Conservation (phyloP, 345 rosid species). For the Bretschneidera sinensis region DNA sequence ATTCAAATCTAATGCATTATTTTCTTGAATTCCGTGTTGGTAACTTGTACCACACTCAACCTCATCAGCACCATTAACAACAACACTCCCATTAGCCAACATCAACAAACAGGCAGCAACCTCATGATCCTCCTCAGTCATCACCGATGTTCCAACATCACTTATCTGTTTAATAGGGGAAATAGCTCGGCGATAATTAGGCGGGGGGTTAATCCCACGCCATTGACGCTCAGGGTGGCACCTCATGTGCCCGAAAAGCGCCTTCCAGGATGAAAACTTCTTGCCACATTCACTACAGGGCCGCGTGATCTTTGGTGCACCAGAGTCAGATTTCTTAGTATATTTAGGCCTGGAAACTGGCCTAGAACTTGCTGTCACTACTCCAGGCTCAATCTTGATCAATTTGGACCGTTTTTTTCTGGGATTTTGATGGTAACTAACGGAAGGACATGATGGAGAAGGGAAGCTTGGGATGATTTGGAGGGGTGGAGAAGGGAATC, state of each 20-base stretch:
- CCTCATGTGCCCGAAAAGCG: constrained; percentile 91
- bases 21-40: constrained; percentile 15
- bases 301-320: constrained; percentile 65
- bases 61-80: neutral
- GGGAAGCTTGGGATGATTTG: constrained; percentile 18
- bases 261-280: constrained; percentile 88
- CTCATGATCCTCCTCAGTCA: constrained; percentile 62
- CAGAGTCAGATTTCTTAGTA: constrained; percentile 61
- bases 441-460: constrained; percentile 25
- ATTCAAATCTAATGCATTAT: neutral
- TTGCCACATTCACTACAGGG: constrained; percentile 93
- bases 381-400: constrained; percentile 21
- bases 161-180: constrained; percentile 12
- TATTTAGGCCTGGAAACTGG: constrained; percentile 31
- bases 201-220: constrained; percentile 74
- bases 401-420: constrained; percentile 48
- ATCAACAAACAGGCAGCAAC: constrained; percentile 63
- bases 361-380: constrained; percentile 12
- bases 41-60: neutral
- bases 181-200: constrained; percentile 20
- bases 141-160: constrained; percentile 9
- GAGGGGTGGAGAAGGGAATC: constrained; percentile 20
- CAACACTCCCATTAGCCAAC: constrained; percentile 30
- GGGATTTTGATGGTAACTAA: constrained; percentile 27
- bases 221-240: constrained; percentile 94